Percentiles rank a stretch among this genome's conserved stretches.
Evolutionary conservation across 805 yeast genomes (phyloP).

Genomic region (Schwanniomyces vanrijiae): DNA sequence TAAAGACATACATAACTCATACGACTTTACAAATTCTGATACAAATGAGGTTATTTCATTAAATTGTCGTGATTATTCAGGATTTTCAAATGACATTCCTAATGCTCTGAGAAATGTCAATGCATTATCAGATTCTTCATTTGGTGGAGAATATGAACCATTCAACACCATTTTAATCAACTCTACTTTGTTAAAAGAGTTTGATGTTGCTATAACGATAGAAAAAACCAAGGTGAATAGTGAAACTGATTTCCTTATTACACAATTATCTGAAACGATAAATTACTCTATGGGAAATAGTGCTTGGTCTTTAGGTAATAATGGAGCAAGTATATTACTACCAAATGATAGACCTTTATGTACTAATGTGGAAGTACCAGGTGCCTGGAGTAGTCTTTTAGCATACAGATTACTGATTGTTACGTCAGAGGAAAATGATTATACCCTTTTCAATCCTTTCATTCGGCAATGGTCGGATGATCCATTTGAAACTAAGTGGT

Average conservation of each 20-base stretch:
- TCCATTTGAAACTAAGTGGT: conserved; percentile 81
- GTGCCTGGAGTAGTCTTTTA: conserved; percentile 62
- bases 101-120: conserved; percentile 39
- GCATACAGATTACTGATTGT: conserved; percentile 42
- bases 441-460: conserved; percentile 52
- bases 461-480: conserved; percentile 64
- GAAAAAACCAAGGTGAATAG: conserved; percentile 19
- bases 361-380: conserved; percentile 49
- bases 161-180: conserved; percentile 49
- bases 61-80: conserved; percentile 47
- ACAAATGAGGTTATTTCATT: conserved; percentile 36
- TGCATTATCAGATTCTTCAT: conserved; percentile 52
- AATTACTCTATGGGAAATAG: conserved; percentile 20
- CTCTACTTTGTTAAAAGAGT: conserved; percentile 37
- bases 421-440: conserved; percentile 10
- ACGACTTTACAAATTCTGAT: conserved; percentile 38
- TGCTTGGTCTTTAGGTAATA: conserved; percentile 35
- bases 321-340: conserved; percentile 40
- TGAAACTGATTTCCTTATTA: conserved; percentile 33
- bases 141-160: conserved; percentile 50
- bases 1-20: conserved; percentile 8
- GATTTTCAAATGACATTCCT: conserved; percentile 47
- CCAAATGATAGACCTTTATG: conserved; percentile 46
- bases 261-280: conserved; percentile 29
- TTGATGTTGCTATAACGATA: conserved; percentile 52